phyloP scores from a whole-genome alignment of 148 eudicot genomes.

The Rhododendron simsii region DNA sequence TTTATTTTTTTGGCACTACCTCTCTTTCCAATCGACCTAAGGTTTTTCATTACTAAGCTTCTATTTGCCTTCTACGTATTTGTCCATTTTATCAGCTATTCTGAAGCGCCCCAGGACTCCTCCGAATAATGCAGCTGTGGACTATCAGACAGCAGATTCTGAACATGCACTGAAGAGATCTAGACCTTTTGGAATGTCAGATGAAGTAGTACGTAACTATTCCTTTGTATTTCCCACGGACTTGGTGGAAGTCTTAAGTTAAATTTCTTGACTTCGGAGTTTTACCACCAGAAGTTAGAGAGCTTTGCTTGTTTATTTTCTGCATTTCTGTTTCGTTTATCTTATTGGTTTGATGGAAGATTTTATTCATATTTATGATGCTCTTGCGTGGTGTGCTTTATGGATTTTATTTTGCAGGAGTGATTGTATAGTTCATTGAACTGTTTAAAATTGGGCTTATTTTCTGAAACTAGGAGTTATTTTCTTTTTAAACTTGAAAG shows the following conservation, averaged over 20 bases:
- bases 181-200: slow-evolving; percentile 64
- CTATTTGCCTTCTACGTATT: background rate
- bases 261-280: background rate
- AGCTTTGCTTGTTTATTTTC: background rate
- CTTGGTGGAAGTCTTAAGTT: background rate
- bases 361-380: background rate
- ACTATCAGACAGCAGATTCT: slow-evolving; percentile 82
- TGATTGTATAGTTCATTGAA: background rate
- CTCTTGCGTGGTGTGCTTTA: background rate
- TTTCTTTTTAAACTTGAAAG: background rate
- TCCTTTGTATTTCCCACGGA: slow-evolving; percentile 8
- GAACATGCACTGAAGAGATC: slow-evolving; percentile 73
- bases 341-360: background rate
- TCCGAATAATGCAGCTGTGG: slow-evolving; percentile 49
- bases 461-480: background rate
- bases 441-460: background rate
- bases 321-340: background rate
- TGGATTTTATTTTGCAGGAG: background rate
- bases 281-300: background rate
- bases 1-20: too few relatives aligned
- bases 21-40: background rate
- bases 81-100: slow-evolving; percentile 31
- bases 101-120: slow-evolving; percentile 79
- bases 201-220: slow-evolving; percentile 49
- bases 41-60: background rate